Percentiles rank a stretch among this genome's conserved stretches.
phyloP scores from a whole-genome alignment of 2,329 filamentous ascomycete species.

The Alternaria triticina region DNA sequence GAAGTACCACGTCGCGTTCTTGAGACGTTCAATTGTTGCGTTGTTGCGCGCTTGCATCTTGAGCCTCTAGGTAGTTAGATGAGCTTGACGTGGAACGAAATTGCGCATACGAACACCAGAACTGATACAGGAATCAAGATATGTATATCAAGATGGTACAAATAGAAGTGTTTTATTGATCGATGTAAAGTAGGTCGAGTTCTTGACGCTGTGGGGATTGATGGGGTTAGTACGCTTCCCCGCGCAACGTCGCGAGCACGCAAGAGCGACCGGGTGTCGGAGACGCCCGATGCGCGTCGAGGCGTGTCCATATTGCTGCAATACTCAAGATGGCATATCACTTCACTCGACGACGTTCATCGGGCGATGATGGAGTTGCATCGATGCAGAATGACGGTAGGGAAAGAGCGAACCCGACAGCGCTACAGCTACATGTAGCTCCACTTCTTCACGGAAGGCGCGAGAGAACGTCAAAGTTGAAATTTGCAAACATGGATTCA shows the following conservation, averaged over 20 bases:
- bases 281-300: neutral
- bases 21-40: neutral
- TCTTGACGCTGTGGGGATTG: neutral
- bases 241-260: neutral
- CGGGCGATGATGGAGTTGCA: neutral
- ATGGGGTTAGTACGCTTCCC: neutral
- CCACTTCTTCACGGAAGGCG: neutral
- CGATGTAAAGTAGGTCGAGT: neutral
- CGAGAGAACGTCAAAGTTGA: neutral
- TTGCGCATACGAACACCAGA: neutral
- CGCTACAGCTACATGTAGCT: neutral
- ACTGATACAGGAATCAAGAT: neutral
- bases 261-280: neutral
- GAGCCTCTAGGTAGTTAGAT: neutral
- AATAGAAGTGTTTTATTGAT: neutral
- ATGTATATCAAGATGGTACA: no score
- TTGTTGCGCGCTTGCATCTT: neutral
- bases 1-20: slow-evolving; percentile 47
- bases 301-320: neutral
- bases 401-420: neutral
- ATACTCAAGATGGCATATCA: neutral
- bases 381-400: neutral
- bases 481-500: neutral
- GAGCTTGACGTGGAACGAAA: neutral
- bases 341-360: neutral